Conservation (phyloP, 192 early-diverging fungal genomes). For the Coemansia sp. region DNA sequence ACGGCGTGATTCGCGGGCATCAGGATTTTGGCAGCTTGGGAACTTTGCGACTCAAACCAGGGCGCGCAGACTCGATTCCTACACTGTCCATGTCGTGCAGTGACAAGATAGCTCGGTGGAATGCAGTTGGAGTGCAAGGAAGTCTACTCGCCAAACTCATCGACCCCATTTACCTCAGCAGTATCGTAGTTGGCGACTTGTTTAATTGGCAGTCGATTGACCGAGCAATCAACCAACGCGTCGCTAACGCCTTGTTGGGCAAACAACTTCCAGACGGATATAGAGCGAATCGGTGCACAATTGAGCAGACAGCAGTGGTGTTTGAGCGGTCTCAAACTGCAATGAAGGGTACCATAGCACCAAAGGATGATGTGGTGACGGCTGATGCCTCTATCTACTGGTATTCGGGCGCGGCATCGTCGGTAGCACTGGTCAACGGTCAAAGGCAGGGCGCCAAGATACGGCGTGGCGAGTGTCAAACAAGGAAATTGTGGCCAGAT, state of each 20-base stretch:
- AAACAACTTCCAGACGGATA: constrained; percentile 10
- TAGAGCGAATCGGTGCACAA: constrained; percentile 17
- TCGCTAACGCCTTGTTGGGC: background rate
- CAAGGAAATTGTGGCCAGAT: constrained; percentile 23
- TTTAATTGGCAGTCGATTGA: constrained; percentile 64
- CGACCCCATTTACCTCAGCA: constrained; percentile 68
- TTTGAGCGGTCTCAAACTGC: constrained; percentile 40
- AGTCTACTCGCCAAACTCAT: constrained; percentile 66
- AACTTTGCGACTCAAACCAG: constrained; percentile 39
- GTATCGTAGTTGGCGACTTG: constrained; percentile 70
- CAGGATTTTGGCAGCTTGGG: constrained; percentile 10
- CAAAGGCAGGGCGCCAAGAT: constrained; percentile 57
- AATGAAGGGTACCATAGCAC: background rate
- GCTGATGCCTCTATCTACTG: constrained; percentile 51
- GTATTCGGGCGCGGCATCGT: constrained; percentile 23
- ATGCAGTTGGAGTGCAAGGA: constrained; percentile 76
- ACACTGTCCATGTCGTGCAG: constrained; percentile 63
- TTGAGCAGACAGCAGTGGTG: constrained; percentile 9
- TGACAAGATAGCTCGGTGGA: constrained; percentile 94
- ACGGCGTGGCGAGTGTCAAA: constrained; percentile 24
- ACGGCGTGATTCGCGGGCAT: constrained; percentile 20
- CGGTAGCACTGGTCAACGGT: constrained; percentile 59
- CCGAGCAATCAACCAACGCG: constrained; percentile 67
- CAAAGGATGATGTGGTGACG: constrained; percentile 14
- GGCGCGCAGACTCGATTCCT: constrained; percentile 48